Evolutionary conservation across 2,329 filamentous ascomycete genomes (phyloP), one percentile per base, ranked within the genome.

Genomic region (Aspergillus proliferans): DNA sequence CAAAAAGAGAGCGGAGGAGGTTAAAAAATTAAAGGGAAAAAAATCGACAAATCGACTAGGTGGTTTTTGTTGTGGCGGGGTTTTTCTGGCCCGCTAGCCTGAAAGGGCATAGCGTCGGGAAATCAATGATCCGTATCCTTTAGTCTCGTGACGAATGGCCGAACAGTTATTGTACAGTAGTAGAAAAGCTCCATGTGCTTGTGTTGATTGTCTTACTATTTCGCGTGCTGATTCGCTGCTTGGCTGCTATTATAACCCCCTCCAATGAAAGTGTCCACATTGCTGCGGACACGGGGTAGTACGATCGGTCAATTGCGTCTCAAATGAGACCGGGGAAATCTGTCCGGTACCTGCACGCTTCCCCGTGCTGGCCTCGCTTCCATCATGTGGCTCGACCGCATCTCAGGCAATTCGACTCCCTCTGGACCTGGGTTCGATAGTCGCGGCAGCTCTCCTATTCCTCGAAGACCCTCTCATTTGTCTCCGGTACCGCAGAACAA

Each of bases 321-420:
- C 50, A 34, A 40, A 57, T 57, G 55, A 52, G 36, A 22, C 38
- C 46, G 41, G 41, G 40, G 45, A 30, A 30, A 50, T 18, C 26
- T 46, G 46, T 45, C 42, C 47, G 46, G 22, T 49, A 44, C 39
- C 43, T 48, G 54, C 50, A 53, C 50, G 50, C 42, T 44, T 47
- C 46, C 30, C 49, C 49, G 48, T 49, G 47, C 48, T 44, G 43
- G 47, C 46, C 48, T 42, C 43, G 26, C 47, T 36, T 43, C 41
- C 44, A 70, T 48, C 45, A 95, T 95, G 88, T 95, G 90, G 90
- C 83, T 94, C 65, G 90, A 95, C 74, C 86, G 90, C 67, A 83
- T 95, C 57, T 85, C 86, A 56, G 83, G 80, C 60, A 84, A 86
- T 69, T 80, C 84, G 49, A 83, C 81, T 67, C 74, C 82, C 70